Conservation (phyloP, 2,329 filamentous ascomycete species). For the Orbilia quercus region DNA sequence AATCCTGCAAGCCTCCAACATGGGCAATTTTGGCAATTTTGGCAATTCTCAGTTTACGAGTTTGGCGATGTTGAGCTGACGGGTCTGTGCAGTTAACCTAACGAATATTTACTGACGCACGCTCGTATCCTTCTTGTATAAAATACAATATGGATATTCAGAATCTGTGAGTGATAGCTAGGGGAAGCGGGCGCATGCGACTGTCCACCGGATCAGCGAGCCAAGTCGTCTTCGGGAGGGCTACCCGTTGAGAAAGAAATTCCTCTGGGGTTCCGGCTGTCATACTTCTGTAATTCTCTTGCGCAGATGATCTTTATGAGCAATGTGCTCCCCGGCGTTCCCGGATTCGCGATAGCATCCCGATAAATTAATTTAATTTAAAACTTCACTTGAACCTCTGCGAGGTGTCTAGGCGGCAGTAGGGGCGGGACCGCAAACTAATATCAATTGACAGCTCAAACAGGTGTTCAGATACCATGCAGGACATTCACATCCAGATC, state of each 20-base stretch:
- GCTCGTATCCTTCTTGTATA: neutral
- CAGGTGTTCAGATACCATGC: conserved; percentile 22
- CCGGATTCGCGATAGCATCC: conserved; percentile 51
- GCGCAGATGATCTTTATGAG: conserved; percentile 5
- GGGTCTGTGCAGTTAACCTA: conserved; percentile 35
- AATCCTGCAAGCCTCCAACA: neutral
- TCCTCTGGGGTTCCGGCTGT: conserved; percentile 5
- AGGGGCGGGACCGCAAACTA: conserved; percentile 36
- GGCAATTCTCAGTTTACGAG: conserved; percentile 42
- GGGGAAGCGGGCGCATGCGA: conserved; percentile 37
- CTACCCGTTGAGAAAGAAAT: conserved; percentile 29
- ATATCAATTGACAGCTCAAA: conserved; percentile 55
- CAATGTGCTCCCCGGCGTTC: conserved; percentile 23
- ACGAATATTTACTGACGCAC: conserved; percentile 1
- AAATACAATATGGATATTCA: conserved; percentile 29
- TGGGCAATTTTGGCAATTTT: conserved; percentile 18
- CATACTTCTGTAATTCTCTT: conserved; percentile 9
- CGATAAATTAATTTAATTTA: conserved; percentile 57
- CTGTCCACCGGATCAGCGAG: conserved; percentile 7
- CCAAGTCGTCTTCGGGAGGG: conserved; percentile 36
- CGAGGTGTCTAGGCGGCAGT: conserved; percentile 44
- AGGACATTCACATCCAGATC: conserved; percentile 27
- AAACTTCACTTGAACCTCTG: conserved; percentile 31
- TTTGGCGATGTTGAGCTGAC: conserved; percentile 37
- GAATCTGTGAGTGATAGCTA: conserved; percentile 17